These are phyloP conservation scores for Neofusicoccum kwambonambiense DNA, from an alignment of 2,329 filamentous ascomycete genomes.

Conservation along the genomic window DNA sequence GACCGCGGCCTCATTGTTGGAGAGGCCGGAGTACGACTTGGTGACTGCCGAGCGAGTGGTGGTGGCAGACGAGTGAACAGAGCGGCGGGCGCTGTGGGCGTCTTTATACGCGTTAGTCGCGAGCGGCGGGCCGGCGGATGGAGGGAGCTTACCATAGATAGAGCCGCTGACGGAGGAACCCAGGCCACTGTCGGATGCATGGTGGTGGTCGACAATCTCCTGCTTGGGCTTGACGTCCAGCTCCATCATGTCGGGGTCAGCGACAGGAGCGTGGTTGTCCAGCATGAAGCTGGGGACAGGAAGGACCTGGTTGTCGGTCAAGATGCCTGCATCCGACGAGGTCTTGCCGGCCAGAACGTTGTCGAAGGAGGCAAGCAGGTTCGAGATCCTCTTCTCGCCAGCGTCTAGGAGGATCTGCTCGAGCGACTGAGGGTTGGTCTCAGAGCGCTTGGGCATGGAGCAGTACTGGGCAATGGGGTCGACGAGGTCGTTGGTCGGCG, in stretches of 20 bases:
- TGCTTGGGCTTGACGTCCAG: conserved; percentile 48
- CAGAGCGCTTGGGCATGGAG: conserved; percentile 48
- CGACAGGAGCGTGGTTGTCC: conserved; percentile 30
- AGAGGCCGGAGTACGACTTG: conserved; percentile 44
- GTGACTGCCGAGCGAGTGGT: conserved; percentile 41
- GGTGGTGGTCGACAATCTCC: conserved; percentile 50
- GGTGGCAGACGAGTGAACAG: conserved; percentile 38
- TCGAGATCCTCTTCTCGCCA: conserved; percentile 44
- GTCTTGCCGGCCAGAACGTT: conserved; percentile 40
- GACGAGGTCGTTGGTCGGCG: conserved; percentile 42
- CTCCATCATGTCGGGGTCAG: conserved; percentile 38
- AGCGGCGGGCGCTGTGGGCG: conserved; percentile 31
- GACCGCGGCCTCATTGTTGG: conserved; percentile 44
- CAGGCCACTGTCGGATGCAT: conserved; percentile 83
- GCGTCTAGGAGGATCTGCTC: conserved; percentile 49
- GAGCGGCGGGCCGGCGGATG: conserved; percentile 23
- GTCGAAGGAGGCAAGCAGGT: conserved; percentile 47
- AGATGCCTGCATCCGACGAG: conserved; percentile 34
- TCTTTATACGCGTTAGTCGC: conserved; percentile 36
- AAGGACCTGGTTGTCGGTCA: conserved; percentile 50
- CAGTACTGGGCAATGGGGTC: conserved; percentile 37
- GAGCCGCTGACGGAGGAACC: conserved; percentile 73
- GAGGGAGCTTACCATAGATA: conserved; percentile 39
- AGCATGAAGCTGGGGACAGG: conserved; percentile 48
- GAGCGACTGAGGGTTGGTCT: conserved; percentile 48